These are phyloP conservation scores for Purshia tridentata DNA, from an alignment of 306 rosid genomes.

Conservation along the genomic window DNA sequence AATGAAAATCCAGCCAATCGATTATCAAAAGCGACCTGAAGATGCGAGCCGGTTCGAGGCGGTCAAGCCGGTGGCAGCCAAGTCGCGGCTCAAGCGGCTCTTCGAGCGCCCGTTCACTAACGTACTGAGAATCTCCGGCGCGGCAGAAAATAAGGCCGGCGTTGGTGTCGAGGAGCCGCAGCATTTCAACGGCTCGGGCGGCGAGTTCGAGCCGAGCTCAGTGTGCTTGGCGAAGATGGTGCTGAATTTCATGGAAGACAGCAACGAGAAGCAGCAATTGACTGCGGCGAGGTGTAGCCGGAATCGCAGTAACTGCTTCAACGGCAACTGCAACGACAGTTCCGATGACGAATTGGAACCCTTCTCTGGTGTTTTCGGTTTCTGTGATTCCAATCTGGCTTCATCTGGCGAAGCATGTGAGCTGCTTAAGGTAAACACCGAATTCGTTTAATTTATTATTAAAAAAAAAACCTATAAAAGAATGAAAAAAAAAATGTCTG, in stretches of 20 bases:
- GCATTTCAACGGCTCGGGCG: conserved; percentile 29
- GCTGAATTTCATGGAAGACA: conserved; percentile 75
- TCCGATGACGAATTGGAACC: conserved; percentile 59
- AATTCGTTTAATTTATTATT: neutral
- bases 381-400: conserved; percentile 42
- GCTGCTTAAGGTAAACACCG: conserved; percentile 58
- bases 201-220: conserved; percentile 73
- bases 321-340: conserved; percentile 48
- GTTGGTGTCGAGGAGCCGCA: conserved; percentile 29
- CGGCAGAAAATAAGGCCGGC: conserved; percentile 38
- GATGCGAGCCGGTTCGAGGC: conserved; percentile 43
- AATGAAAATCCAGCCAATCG: conserved; percentile 84
- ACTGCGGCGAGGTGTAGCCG: conserved; percentile 45
- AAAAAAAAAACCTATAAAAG: neutral
- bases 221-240: conserved; percentile 80
- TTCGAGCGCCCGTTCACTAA: conserved; percentile 69
- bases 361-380: conserved; percentile 9
- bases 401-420: conserved; percentile 55
- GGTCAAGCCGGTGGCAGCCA: conserved; percentile 63
- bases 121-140: conserved; percentile 45
- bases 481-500: neutral
- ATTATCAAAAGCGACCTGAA: conserved; percentile 38
- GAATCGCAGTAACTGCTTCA: conserved; percentile 72
- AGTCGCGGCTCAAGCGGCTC: conserved; percentile 75
- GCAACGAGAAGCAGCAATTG: conserved; percentile 54